A percentile compares a stretch with the other conserved stretches of the same genome.
Conservation (phyloP, 129 eudicot genomes). For the carrot (Daucus carota) region DH1_v3.0 NC_030387.2:34594501-34595000, state of each 20-base stretch:
- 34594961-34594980: background rate
- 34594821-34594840: background rate
- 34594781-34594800: background rate
- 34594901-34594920: background rate
- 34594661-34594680: conserved; percentile 37
- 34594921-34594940: too few relatives aligned
- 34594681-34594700: conserved; percentile 39
- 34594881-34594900: background rate
- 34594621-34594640: background rate
- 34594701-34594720: conserved; percentile 44
- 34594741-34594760: conserved; percentile 70
- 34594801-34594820: background rate
- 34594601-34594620: conserved; percentile 2
- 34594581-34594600: too few relatives aligned
- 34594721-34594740: conserved; percentile 50
- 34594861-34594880: background rate
- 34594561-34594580: too few relatives aligned
- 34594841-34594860: background rate
- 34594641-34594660: background rate
- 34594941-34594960: background rate
- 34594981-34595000: background rate
- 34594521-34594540: background rate
- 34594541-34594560: too few relatives aligned
- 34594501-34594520: conserved; percentile 8
- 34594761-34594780: conserved; percentile 85